phyloP scores from a whole-genome alignment of 1,139 yeast species.

The Geotrichum europaeum region DNA sequence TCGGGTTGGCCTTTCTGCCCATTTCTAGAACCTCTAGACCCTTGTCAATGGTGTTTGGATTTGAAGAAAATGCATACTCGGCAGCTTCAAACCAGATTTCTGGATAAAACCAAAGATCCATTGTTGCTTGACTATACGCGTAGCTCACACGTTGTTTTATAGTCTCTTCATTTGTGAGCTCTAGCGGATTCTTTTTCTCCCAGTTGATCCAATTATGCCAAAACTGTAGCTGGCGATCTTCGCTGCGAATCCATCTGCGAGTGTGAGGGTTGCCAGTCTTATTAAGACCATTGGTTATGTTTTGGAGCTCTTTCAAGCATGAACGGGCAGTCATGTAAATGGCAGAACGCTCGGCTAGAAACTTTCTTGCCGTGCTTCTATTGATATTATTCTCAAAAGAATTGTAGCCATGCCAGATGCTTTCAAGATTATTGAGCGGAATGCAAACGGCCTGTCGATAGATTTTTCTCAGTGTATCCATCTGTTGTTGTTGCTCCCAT shows the following conservation, averaged over 20 bases:
- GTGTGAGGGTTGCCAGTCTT: constrained; percentile 38
- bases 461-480: constrained; percentile 68
- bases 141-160: constrained; percentile 60
- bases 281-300: constrained; percentile 46
- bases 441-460: constrained; percentile 63
- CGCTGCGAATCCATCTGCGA: constrained; percentile 33
- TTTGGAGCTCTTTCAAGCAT: constrained; percentile 64
- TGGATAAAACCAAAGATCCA: constrained; percentile 61
- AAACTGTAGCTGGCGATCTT: constrained; percentile 39
- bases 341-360: constrained; percentile 74
- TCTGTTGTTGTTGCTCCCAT: constrained; percentile 83
- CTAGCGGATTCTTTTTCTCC: constrained; percentile 66
- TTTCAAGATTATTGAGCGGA: constrained; percentile 72
- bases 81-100: constrained; percentile 80
- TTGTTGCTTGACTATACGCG: constrained; percentile 67
- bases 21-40: constrained; percentile 43
- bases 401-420: constrained; percentile 74
- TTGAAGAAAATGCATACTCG: constrained; percentile 31
- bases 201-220: constrained; percentile 79
- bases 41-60: constrained; percentile 29
- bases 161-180: constrained; percentile 42
- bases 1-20: constrained; percentile 63
- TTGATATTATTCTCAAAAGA: constrained; percentile 76
- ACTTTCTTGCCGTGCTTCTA: constrained; percentile 74
- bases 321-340: constrained; percentile 89